Base-by-base conservation (phyloP, 768 basidiomycete species). In the Cystofilobasidium ferigula region DNA sequence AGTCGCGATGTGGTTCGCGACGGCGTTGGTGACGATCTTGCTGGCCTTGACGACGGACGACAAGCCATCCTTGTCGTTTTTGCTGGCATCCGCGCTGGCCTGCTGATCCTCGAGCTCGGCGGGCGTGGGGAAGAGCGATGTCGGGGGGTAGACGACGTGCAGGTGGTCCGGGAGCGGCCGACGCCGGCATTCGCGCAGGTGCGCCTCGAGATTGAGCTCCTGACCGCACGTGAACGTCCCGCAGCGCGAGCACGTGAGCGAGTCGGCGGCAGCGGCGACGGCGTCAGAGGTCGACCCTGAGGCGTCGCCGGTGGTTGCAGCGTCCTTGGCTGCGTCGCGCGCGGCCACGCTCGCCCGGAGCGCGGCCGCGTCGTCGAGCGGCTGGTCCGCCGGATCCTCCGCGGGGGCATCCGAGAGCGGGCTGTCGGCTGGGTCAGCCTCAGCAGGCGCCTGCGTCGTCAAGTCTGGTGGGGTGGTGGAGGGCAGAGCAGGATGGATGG, bases 171-270 rank as follows among this genome's bases (percentile, higher is more conserved):
- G 28, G 1, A 54, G 28, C 51, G 2, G 28, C 13, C 51, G 51
- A 2, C 51, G 51, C 13, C 51, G 51, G 30, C 51, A 54, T 14
- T 54, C 28, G 51, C 51, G 51, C 30, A 54, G 51, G 20, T 54
- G 51, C 28, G 28, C 51, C 51, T 54, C 51, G 51, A 54, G 51
- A 28, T 54, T 54, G 51, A n/a, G 9, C 51, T 54, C 51, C 7
- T 22, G n/a, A 1, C 28, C 18, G 51, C 51, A 54, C 9, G 26
- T 54, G 30, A 54, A 54, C 3, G 2, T 28, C 9, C 5, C 18
- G 51, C 51, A 54, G 8, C 51, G 51, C 26, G 51, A 28, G 16
- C 51, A 54, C 5, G 16, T 30, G 9, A 54, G 20, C 3, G 51
- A 14, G 28, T 54, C 28, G 16, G 28, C 51, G 7, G 16, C 16